Conservation (phyloP, 2,329 filamentous ascomycete genomes). For the Neofusicoccum sp. region DNA sequence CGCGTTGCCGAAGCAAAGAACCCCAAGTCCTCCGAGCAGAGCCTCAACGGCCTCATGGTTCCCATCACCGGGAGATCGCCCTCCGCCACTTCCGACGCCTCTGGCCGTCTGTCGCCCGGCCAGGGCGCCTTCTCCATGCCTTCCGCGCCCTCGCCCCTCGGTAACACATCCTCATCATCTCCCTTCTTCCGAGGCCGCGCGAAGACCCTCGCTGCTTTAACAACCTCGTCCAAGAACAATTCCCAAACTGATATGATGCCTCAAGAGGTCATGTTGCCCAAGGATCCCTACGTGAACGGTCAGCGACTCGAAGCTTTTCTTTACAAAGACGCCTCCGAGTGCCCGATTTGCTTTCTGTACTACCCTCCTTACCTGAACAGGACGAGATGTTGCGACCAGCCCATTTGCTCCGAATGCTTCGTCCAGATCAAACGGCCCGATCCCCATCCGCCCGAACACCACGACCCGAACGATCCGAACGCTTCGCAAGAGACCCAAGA, state of each 20-base stretch:
- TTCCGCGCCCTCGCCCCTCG: conserved; percentile 58
- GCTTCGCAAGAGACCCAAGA: conserved; percentile 50
- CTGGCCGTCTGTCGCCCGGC: conserved; percentile 60
- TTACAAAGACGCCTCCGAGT: conserved; percentile 89
- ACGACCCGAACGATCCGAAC: conserved; percentile 45
- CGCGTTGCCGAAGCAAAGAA: conserved; percentile 5
- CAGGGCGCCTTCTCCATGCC: conserved; percentile 64
- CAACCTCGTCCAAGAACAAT: conserved; percentile 73
- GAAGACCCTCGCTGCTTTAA: conserved; percentile 83
- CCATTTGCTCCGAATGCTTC: conserved; percentile 98
- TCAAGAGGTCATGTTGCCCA: conserved; percentile 76
- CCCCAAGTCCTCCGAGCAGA: conserved; percentile 59
- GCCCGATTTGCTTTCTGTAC: conserved; percentile 94
- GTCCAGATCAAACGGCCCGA: conserved; percentile 97
- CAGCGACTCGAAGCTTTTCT: conserved; percentile 89
- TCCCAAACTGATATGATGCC: conserved; percentile 72
- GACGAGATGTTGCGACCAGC: conserved; percentile 92
- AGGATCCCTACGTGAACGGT: conserved; percentile 90
- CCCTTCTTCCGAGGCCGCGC: conserved; percentile 77
- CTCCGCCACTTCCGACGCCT: conserved; percentile 76
- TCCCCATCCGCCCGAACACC: conserved; percentile 83
- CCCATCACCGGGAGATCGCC: conserved; percentile 77
- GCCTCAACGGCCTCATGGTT: conserved; percentile 73
- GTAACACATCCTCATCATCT: conserved; percentile 47
- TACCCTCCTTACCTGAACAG: conserved; percentile 94